A percentile compares a stretch with the other conserved stretches of the same genome.
These are phyloP conservation scores for Astrothelium subdiscretum DNA, from an alignment of 495 filamentous ascomycete species.

Conservation along the genomic window DNA sequence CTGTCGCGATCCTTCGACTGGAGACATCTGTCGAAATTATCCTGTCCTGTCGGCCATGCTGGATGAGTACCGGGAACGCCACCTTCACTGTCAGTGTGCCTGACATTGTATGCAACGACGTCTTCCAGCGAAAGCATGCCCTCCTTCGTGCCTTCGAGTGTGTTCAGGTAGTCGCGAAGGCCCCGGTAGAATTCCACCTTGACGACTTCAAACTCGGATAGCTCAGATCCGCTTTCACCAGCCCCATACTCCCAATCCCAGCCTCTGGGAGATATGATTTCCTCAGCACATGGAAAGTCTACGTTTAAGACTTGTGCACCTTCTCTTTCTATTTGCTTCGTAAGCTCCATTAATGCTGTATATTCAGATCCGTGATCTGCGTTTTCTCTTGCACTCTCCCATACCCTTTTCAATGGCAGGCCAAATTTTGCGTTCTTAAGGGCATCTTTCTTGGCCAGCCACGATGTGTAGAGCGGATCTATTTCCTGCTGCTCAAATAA, in stretches of 20 bases:
- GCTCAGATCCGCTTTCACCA: conserved; percentile 7
- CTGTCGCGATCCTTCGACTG: neutral
- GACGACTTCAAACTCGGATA: conserved; percentile 20
- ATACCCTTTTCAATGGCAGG: conserved; percentile 16
- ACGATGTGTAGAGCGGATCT: neutral
- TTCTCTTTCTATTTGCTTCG: conserved; percentile 1
- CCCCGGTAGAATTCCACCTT: conserved; percentile 19
- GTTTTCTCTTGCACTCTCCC: conserved; percentile 9
- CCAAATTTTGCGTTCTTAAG: conserved; percentile 21
- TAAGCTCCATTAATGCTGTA: neutral
- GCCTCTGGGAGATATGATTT: conserved; percentile 14
- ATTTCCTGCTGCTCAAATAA: neutral
- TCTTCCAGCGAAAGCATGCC: conserved; percentile 10
- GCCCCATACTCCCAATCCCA: conserved; percentile 14
- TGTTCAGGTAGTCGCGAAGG: conserved; percentile 16
- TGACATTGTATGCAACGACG: conserved; percentile 10
- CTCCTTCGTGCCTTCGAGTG: conserved; percentile 11
- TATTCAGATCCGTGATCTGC: neutral
- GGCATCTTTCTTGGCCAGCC: neutral
- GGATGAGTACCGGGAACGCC: conserved; percentile 11
- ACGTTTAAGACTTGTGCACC: conserved; percentile 11
- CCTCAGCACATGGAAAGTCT: conserved; percentile 17
- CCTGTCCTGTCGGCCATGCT: conserved; percentile 18
- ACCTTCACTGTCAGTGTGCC: conserved; percentile 16
- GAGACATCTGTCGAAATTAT: conserved; percentile 1